phyloP scores from a whole-genome alignment of 2,329 filamentous ascomycete genomes.

The Tetracladium maxilliforme region DNA sequence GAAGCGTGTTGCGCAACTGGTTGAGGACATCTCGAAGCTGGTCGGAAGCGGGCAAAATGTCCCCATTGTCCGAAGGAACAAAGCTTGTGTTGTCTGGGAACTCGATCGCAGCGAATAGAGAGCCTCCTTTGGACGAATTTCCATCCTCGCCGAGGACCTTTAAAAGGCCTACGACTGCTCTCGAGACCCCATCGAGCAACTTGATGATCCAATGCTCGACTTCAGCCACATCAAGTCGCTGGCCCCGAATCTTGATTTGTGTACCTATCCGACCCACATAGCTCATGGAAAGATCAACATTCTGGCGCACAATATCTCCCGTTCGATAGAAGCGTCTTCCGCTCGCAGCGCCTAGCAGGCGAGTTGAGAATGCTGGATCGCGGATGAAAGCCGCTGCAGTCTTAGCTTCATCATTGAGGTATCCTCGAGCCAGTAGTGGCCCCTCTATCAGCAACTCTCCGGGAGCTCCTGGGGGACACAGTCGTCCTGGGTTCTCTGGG shows the following conservation, averaged over 20 bases:
- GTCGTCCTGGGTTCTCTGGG: background rate
- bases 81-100: conserved; percentile 1
- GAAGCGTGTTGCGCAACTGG: conserved; percentile 1
- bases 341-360: background rate
- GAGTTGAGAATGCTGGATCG: conserved; percentile 3
- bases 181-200: conserved; percentile 1
- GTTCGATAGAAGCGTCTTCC: conserved; percentile 44
- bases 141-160: background rate
- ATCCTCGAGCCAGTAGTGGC: conserved; percentile 4
- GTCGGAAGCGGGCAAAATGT: conserved; percentile 1
- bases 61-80: conserved; percentile 1
- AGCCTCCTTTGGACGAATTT: background rate
- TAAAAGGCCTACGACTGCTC: conserved; percentile 1
- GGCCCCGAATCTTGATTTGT: conserved; percentile 50
- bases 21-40: conserved; percentile 1
- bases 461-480: conserved; percentile 2
- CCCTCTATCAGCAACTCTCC: conserved; percentile 6
- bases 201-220: conserved; percentile 24
- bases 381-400: conserved; percentile 5
- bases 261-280: conserved; percentile 49
- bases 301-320: conserved; percentile 44
- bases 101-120: conserved; percentile 1
- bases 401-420: conserved; percentile 4
- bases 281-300: conserved; percentile 40
- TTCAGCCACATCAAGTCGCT: conserved; percentile 48